These are phyloP conservation scores for Geotrichum cucujoidarum DNA, from an alignment of 1,139 yeast species.

Conservation along the genomic window DNA sequence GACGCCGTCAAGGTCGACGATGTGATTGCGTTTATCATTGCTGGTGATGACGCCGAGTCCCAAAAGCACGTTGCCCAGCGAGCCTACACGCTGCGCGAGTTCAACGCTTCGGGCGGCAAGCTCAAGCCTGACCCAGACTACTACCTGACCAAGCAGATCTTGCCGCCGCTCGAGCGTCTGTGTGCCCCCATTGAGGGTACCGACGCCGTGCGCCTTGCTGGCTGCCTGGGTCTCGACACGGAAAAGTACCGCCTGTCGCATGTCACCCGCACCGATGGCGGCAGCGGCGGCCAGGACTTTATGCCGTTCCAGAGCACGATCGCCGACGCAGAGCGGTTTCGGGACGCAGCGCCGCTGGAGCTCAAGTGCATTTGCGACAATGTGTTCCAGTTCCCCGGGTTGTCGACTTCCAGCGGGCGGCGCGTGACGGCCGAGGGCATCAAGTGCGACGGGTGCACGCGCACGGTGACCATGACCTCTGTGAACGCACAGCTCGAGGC, in stretches of 20 bases:
- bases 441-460: conserved; percentile 58
- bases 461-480: conserved; percentile 47
- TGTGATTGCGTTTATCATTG: conserved; percentile 82
- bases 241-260: conserved; percentile 47
- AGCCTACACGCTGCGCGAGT: conserved; percentile 74
- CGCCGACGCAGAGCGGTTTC: conserved; percentile 77
- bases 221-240: conserved; percentile 71
- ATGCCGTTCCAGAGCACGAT: conserved; percentile 79
- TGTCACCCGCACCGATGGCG: conserved; percentile 34
- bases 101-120: conserved; percentile 47
- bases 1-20: conserved; percentile 83
- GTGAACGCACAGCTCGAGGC: conserved; percentile 70
- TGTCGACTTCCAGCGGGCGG: conserved; percentile 43
- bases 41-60: conserved; percentile 24
- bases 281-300: conserved; percentile 43
- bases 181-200: conserved; percentile 83
- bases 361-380: conserved; percentile 62
- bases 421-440: conserved; percentile 64
- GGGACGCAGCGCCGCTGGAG: conserved; percentile 52
- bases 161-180: conserved; percentile 87
- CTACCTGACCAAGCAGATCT: conserved; percentile 82
- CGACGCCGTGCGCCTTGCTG: conserved; percentile 74
- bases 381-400: conserved; percentile 67
- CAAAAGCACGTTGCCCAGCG: conserved; percentile 56
- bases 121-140: conserved; percentile 69